Base-by-base conservation (phyloP, 2,329 filamentous ascomycete species). In the Colletotrichum costaricense region DNA sequence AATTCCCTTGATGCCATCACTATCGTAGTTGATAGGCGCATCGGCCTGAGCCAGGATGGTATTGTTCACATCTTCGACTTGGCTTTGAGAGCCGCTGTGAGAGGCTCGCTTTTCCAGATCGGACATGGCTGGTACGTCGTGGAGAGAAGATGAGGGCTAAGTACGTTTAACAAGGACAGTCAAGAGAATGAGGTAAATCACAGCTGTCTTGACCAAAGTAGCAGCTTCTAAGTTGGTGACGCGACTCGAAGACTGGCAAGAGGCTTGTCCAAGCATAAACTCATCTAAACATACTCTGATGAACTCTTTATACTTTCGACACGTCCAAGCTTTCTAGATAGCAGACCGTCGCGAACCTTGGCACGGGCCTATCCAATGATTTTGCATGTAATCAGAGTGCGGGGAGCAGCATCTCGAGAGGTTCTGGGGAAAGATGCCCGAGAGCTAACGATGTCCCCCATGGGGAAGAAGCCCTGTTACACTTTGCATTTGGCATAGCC, bases 1-100 rank as follows among this genome's bases (percentile, higher is more conserved):
- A 22, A 85, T 78, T 5, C 80, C 81, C 28, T 72, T 67, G 57
- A 82, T 60, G 11, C 82, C 81, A 35, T 76, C 62, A 5, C 71
- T 74, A 16, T 80, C 81, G 63, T 83, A 83, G 28, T 59, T 58
- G 38, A 75, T 74, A 8, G 56, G 65, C 9, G 65, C 65, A 24
- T 68, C 57, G 2, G 65, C 57, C 26, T 35, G 64, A 1, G 64
- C 64, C 26, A 67, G 2, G 5, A 59, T 42, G 19, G 49, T 42
- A 3, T 35, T n/a, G 5, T 52, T 49, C 1, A 49, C 64, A 52
- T 67, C 55, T 22, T 67, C 64, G 9, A 67, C 54, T 5, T 67
- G 64, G 5, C 55, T 59, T 28, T 67, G 64, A 11, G 55, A 58
- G 49, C 24, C 64, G 26, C 35, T 59, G 2, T 38, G 54, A 5